These are phyloP conservation scores for Iris pallida DNA, from an alignment of 116 monocot species.

Conservation along the genomic window DNA sequence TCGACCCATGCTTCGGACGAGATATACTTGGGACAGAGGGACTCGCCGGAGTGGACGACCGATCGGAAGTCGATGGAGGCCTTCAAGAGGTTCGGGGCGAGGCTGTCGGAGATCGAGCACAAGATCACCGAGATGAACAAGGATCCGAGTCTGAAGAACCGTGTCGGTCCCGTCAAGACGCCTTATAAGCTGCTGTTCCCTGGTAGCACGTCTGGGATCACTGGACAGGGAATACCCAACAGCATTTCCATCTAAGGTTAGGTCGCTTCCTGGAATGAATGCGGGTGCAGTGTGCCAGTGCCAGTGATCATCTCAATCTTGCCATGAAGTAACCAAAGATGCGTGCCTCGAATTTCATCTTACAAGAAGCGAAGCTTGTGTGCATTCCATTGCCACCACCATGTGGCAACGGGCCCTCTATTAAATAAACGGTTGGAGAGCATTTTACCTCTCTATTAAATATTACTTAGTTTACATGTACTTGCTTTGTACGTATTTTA, in stretches of 20 bases:
- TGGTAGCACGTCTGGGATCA: conserved; percentile 12
- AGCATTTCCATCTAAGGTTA: conserved; percentile 6
- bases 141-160: conserved; percentile 44
- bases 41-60: conserved; percentile 52
- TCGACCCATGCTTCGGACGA: conserved; percentile 74
- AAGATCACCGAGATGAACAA: conserved; percentile 38
- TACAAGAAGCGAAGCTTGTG: no score
- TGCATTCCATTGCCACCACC: no score
- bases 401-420: no score
- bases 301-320: no score
- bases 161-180: conserved; percentile 37
- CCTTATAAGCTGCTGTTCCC: conserved; percentile 62
- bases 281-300: no score
- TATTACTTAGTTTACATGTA: no score
- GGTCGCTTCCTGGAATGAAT: neutral
- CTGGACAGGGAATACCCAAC: conserved; percentile 7
- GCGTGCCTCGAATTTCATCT: no score
- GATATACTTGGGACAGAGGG: conserved; percentile 55
- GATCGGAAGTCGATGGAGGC: conserved; percentile 40
- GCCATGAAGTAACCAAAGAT: no score
- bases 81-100: conserved; percentile 34
- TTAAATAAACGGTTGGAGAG: no score
- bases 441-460: no score
- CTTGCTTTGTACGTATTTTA: no score
- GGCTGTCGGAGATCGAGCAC: conserved; percentile 34